Evolutionary conservation across 1,139 yeast species (phyloP).

Genomic region (Yamadazyma atlantica): DNA sequence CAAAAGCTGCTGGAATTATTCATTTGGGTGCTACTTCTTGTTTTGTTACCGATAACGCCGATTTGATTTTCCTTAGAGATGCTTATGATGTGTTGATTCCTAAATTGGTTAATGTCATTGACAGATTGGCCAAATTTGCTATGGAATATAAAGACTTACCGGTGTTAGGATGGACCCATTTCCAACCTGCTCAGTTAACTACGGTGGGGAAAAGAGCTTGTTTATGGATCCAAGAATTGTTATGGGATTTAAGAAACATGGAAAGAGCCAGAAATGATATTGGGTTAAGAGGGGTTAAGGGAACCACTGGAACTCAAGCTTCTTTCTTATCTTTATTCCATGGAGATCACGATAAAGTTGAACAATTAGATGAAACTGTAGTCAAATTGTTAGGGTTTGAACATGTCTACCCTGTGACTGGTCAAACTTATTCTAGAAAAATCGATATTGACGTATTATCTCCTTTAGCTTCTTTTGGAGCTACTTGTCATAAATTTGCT

Average conservation of each 20-base stretch:
- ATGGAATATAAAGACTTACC: slow-evolving; percentile 91
- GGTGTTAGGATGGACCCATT: slow-evolving; percentile 98
- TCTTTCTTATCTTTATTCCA: slow-evolving; percentile 93
- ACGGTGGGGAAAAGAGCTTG: slow-evolving; percentile 99
- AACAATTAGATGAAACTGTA: slow-evolving; percentile 84
- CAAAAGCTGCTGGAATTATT: slow-evolving; percentile 96
- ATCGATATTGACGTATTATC: slow-evolving; percentile 92
- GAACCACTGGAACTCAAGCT: slow-evolving; percentile 99
- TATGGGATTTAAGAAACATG: slow-evolving; percentile 97
- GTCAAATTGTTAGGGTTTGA: slow-evolving; percentile 92
- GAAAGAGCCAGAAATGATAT: slow-evolving; percentile 94
- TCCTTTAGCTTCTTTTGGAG: slow-evolving; percentile 94
- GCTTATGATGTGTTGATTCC: slow-evolving; percentile 93
- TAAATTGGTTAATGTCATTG: slow-evolving; percentile 91
- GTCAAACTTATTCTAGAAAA: slow-evolving; percentile 97
- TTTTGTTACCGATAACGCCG: slow-evolving; percentile 97
- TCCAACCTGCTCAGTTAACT: slow-evolving; percentile 98
- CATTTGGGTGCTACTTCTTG: slow-evolving; percentile 99
- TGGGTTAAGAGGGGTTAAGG: slow-evolving; percentile 98
- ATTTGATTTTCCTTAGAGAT: slow-evolving; percentile 90
- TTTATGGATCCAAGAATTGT: slow-evolving; percentile 93
- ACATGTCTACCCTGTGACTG: slow-evolving; percentile 94
- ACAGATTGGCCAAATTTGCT: slow-evolving; percentile 86
- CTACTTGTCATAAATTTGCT: slow-evolving; percentile 96
- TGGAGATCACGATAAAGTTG: slow-evolving; percentile 96